Base-by-base conservation (phyloP, 768 basidiomycete genomes). In the Cystoderma amianthinum region DNA sequence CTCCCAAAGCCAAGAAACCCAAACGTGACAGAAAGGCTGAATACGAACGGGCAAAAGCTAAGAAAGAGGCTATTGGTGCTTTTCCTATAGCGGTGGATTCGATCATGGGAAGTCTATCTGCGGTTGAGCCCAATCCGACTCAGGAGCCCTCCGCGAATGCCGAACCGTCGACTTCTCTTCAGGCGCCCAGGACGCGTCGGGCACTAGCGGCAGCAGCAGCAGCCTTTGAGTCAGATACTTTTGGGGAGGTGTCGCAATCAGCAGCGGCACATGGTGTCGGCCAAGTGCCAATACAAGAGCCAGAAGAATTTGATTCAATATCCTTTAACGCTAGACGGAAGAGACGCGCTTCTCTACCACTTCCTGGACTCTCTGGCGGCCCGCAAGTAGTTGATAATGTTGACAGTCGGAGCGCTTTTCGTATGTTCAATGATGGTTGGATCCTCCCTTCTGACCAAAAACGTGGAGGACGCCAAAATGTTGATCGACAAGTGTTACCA, bases 401-500 rank as follows among this genome's bases (percentile, higher is more conserved):
- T 22, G 85, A 84, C 54, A 71, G 74, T 32, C 73, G 76, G 41
- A 74, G 74, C 32, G 82, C 82, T 15, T 96, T 95, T 68, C 75
- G 68, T 54, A 61, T 82, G 62, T 95, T 95, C 62, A 83, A 96
- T 44, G 67, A 70, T 17, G 92, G 92, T 1, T 94, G 90, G 91
- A 88, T 95, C 5, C 62, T 94, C 11, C 86, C 89, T 17, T 67
- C 78, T 2, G 86, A 84, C 23, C 74, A 79, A 39, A 74, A 78
- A 48, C 72, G 91, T 22, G 74, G 80, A 21, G 78, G 79, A 16
- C 65, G 85, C 11, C 57, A 61, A 16, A 54, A 66, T 11, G 46
- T 69, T 7, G 77, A 79, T 18, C n/a, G n/a, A n/a, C n/a, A n/a
- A n/a, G n/a, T n/a, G n/a, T n/a, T n/a, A n/a, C n/a, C n/a, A n/a